phyloP scores from a whole-genome alignment of 306 rosid genomes.

The Adenanthera pavonina region DNA sequence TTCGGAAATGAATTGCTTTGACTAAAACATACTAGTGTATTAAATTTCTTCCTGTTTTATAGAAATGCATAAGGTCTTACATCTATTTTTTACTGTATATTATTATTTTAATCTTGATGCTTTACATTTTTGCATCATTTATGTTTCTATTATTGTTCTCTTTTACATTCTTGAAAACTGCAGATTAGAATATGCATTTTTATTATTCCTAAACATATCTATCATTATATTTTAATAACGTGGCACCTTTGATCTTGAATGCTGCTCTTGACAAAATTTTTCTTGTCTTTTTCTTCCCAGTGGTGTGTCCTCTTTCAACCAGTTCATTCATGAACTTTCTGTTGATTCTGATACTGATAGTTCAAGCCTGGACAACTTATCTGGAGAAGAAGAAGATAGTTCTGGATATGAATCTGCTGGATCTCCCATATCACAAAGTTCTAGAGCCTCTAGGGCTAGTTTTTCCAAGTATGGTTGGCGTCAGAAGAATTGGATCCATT shows the following conservation, averaged over 20 bases:
- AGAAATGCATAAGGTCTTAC: neutral
- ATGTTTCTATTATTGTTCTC: neutral
- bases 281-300: conserved; percentile 47
- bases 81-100: neutral
- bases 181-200: conserved; percentile 10
- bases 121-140: neutral
- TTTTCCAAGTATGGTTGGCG: conserved; percentile 47
- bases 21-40: neutral
- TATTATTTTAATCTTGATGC: neutral
- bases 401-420: conserved; percentile 55
- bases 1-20: neutral
- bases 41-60: neutral
- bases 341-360: conserved; percentile 89
- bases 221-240: conserved; percentile 1
- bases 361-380: conserved; percentile 70
- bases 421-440: conserved; percentile 71
- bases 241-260: neutral
- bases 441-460: conserved; percentile 65
- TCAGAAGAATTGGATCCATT: conserved; percentile 58
- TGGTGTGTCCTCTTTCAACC: conserved; percentile 96
- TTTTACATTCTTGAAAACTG: neutral
- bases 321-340: conserved; percentile 81
- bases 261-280: conserved; percentile 38
- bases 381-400: conserved; percentile 80
- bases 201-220: conserved; percentile 2